A percentile compares a stretch with the other conserved stretches of the same genome.
phyloP scores from a whole-genome alignment of 495 filamentous ascomycete species.

The Lophiostoma macrostomum region DNA sequence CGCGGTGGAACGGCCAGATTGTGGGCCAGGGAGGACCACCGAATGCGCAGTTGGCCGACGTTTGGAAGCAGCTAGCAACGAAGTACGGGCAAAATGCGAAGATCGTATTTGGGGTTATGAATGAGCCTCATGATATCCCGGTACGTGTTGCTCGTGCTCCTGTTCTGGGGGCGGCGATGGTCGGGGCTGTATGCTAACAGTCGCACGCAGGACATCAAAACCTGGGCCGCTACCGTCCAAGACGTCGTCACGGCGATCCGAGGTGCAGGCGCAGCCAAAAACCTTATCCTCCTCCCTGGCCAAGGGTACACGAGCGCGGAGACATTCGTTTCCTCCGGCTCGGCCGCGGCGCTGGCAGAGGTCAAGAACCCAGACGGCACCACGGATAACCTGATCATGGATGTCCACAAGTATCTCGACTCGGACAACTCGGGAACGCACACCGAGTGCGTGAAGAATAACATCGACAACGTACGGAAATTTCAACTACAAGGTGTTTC shows the following conservation, averaged over 20 bases:
- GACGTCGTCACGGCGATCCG: conserved; percentile 58
- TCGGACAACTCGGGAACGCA: conserved; percentile 55
- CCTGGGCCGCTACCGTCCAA: conserved; percentile 55
- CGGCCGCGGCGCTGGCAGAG: conserved; percentile 46
- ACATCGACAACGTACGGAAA: conserved; percentile 46
- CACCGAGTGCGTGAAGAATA: conserved; percentile 52
- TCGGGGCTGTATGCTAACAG: too few species aligned
- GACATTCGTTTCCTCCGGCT: conserved; percentile 47
- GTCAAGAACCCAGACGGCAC: conserved; percentile 56
- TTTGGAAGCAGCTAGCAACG: conserved; percentile 57
- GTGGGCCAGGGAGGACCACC: conserved; percentile 58
- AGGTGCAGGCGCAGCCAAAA: conserved; percentile 53
- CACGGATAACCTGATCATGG: conserved; percentile 54
- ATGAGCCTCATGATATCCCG: conserved; percentile 54
- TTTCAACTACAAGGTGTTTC: too few species aligned
- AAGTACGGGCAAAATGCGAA: conserved; percentile 50
- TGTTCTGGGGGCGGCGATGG: too few species aligned
- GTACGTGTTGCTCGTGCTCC: conserved; percentile 2
- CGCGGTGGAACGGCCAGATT: conserved; percentile 57
- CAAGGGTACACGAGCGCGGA: conserved; percentile 50
- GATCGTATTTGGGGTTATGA: conserved; percentile 62
- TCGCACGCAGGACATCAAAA: conserved; percentile 44
- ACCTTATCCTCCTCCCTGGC: conserved; percentile 53
- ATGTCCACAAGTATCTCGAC: conserved; percentile 59
- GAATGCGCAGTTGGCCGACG: conserved; percentile 52